These are phyloP conservation scores for Boletus mariae DNA, from an alignment of 1,284 basidiomycete genomes.

Conservation along the genomic window DNA sequence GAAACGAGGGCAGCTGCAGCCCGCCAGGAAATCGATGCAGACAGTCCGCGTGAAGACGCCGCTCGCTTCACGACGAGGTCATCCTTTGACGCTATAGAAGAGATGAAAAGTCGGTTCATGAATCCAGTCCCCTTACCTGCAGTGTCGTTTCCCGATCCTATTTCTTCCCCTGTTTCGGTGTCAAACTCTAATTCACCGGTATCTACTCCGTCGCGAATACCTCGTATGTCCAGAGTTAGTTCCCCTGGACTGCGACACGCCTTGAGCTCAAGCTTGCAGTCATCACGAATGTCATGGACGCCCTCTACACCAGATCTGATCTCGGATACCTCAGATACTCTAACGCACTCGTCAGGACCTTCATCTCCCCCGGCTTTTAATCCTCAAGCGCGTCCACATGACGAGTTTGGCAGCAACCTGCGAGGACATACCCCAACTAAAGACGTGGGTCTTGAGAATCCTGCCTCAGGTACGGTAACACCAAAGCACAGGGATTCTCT, in stretches of 20 bases:
- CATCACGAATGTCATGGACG: constrained; percentile 31
- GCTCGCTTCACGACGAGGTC: constrained; percentile 31
- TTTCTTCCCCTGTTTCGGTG: constrained; percentile 12
- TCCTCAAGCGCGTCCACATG: constrained; percentile 23
- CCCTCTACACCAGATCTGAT: constrained; percentile 58
- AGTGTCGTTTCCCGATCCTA: constrained; percentile 18
- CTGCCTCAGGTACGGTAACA: constrained; percentile 15
- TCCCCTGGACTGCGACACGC: constrained; percentile 30
- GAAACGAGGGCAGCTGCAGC: constrained; percentile 5
- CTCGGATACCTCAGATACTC: constrained; percentile 58
- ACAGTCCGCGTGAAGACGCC: constrained; percentile 13
- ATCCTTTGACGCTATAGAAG: constrained; percentile 53
- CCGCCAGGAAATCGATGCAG: constrained; percentile 4
- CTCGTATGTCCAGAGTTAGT: constrained; percentile 24
- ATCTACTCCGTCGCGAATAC: constrained; percentile 30
- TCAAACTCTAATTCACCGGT: constrained; percentile 11
- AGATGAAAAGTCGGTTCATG: constrained; percentile 61
- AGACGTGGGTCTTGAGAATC: constrained; percentile 8
- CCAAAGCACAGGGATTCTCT: constrained; percentile 25
- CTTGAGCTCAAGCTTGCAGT: constrained; percentile 29
- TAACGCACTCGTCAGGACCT: constrained; percentile 51
- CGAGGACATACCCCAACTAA: constrained; percentile 10
- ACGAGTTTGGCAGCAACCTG: constrained; percentile 7
- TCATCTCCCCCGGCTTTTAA: constrained; percentile 51
- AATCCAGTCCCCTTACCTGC: constrained; percentile 33